Percentiles rank a stretch among this genome's conserved stretches.
These are phyloP conservation scores for Volvox reticuliferus DNA, from an alignment of 139 green algal species.

Conservation along the genomic window DNA sequence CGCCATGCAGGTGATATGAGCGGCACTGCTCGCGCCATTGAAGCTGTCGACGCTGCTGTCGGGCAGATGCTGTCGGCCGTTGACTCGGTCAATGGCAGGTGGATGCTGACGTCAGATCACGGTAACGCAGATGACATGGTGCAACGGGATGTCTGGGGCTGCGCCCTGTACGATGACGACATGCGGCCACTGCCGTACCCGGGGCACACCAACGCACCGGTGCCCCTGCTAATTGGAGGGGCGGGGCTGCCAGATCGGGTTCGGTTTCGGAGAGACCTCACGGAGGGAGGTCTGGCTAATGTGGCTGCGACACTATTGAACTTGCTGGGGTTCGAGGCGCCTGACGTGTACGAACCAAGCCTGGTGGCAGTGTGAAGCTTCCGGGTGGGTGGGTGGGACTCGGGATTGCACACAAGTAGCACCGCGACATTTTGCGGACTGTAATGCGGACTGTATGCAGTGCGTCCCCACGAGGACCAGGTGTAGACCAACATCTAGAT, in stretches of 20 bases:
- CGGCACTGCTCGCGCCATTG: constrained; percentile 73
- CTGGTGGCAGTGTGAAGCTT: constrained; percentile 62
- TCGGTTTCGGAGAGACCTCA: constrained; percentile 80
- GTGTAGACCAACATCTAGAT: too few relatives aligned
- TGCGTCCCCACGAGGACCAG: too few relatives aligned
- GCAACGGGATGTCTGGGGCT: constrained; percentile 89
- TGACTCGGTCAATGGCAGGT: constrained; percentile 72
- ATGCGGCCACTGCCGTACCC: constrained; percentile 87
- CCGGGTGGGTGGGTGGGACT: background rate
- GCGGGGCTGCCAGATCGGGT: constrained; percentile 80
- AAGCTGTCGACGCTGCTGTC: constrained; percentile 84
- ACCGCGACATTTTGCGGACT: too few relatives aligned
- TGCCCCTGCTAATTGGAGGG: constrained; percentile 91
- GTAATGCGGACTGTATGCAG: too few relatives aligned
- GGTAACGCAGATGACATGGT: constrained; percentile 98
- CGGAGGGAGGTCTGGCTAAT: constrained; percentile 90
- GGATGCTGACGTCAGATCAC: constrained; percentile 90
- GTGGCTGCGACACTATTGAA: constrained; percentile 93
- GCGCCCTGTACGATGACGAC: constrained; percentile 63
- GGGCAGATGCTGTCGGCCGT: constrained; percentile 74
- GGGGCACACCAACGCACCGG: constrained; percentile 91
- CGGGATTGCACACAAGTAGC: background rate
- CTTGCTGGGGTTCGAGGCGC: constrained; percentile 88
- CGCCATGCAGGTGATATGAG: constrained; percentile 77
- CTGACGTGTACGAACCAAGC: constrained; percentile 78